phyloP scores from a whole-genome alignment of 2,329 filamentous ascomycete genomes.

The Shiraia sp. region DNA sequence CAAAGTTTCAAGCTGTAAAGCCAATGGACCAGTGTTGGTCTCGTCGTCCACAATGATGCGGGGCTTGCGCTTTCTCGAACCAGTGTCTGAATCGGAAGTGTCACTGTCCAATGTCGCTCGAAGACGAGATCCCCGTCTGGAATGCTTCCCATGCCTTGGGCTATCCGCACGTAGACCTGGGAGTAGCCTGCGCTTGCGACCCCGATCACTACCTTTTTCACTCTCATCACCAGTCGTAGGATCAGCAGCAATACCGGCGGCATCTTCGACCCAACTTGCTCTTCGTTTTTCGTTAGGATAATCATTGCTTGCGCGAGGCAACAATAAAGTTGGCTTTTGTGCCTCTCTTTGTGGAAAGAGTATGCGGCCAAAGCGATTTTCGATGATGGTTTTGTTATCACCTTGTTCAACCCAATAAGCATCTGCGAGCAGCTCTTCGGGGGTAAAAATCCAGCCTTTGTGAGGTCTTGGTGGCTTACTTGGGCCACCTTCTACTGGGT shows the following conservation, averaged over 20 bases:
- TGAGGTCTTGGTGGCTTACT: slow-evolving; percentile 71
- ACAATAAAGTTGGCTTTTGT: slow-evolving; percentile 31
- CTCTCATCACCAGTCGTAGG: slow-evolving; percentile 41
- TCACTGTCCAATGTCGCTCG: slow-evolving; percentile 34
- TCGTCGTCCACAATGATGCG: slow-evolving; percentile 52
- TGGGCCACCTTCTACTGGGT: slow-evolving; percentile 21
- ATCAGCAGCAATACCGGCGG: slow-evolving; percentile 30
- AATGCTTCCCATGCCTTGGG: slow-evolving; percentile 34
- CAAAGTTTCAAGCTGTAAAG: slow-evolving; percentile 49
- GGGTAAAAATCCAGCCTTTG: slow-evolving; percentile 82
- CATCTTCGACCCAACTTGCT: slow-evolving; percentile 38
- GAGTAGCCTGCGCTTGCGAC: slow-evolving; percentile 40
- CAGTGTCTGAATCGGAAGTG: slow-evolving; percentile 49
- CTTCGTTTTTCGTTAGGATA: slow-evolving; percentile 34
- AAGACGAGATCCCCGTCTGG: slow-evolving; percentile 31
- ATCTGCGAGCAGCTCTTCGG: slow-evolving; percentile 86
- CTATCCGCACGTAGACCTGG: slow-evolving; percentile 40
- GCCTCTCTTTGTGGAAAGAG: slow-evolving; percentile 59
- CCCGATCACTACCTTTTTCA: slow-evolving; percentile 42
- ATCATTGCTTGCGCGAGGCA: slow-evolving; percentile 40
- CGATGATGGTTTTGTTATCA: slow-evolving; percentile 77
- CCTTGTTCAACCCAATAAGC: slow-evolving; percentile 86
- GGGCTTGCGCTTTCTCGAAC: slow-evolving; percentile 55
- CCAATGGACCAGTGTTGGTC: slow-evolving; percentile 52
- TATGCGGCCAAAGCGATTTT: slow-evolving; percentile 75